phyloP scores from a whole-genome alignment of 2,329 filamentous ascomycete species.

The Fusarium sp. region DNA sequence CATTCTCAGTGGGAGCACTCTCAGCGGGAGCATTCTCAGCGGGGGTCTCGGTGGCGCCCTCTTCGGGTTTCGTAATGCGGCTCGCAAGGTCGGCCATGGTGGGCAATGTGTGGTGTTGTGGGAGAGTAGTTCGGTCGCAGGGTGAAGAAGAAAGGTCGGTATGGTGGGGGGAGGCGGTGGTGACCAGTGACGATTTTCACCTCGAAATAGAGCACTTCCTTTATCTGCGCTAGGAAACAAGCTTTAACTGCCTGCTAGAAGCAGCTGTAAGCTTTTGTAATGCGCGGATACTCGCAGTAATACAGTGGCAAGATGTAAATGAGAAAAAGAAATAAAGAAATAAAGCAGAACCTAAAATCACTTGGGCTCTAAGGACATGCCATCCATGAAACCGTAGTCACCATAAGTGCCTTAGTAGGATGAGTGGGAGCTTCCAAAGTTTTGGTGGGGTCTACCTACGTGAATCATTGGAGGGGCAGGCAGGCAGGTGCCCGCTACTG shows the following conservation, averaged over 20 bases:
- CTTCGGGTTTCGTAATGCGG: slow-evolving; percentile 61
- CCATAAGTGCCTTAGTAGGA: slow-evolving; percentile 1
- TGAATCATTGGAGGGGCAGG: slow-evolving; percentile 49
- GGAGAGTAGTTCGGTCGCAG: slow-evolving; percentile 8
- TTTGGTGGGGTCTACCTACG: slow-evolving; percentile 51
- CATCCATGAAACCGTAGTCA: not conserved
- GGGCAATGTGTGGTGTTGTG: slow-evolving; percentile 9
- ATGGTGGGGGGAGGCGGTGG: slow-evolving; percentile 27
- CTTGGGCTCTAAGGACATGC: slow-evolving; percentile 26
- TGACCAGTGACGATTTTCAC: slow-evolving; percentile 31
- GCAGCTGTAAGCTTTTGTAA: slow-evolving; percentile 1
- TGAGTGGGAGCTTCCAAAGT: slow-evolving; percentile 31
- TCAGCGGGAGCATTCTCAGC: slow-evolving; percentile 12
- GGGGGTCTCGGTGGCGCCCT: slow-evolving; percentile 37
- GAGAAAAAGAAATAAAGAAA: not conserved
- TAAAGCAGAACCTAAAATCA: slow-evolving; percentile 15
- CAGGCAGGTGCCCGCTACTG: not conserved
- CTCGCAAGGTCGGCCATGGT: slow-evolving; percentile 64
- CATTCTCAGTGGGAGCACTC: slow-evolving; percentile 29
- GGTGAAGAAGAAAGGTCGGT: slow-evolving; percentile 28
- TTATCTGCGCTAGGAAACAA: slow-evolving; percentile 18
- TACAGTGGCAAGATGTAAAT: not conserved
- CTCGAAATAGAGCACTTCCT: slow-evolving; percentile 21
- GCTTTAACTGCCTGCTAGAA: not conserved
- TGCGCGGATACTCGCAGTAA: not conserved